phyloP scores from a whole-genome alignment of 179 eudicot genomes.

The Beta lomatogona region DNA sequence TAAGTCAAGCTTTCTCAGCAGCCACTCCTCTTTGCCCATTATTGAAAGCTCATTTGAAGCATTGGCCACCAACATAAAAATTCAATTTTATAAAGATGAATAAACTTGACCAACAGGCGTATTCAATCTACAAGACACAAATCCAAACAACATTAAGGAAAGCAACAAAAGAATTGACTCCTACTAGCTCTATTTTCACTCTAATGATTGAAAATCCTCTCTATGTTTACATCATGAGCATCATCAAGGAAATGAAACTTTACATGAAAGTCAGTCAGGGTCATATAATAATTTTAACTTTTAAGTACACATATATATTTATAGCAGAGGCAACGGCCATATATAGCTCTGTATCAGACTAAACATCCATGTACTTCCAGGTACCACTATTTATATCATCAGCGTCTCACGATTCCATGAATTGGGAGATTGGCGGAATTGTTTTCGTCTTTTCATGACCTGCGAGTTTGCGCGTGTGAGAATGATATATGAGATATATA shows the following conservation, averaged over 20 bases:
- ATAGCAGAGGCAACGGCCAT: constrained; percentile 12
- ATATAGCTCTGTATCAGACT: constrained; percentile 21
- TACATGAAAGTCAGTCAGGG: constrained; percentile 21
- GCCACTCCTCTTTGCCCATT: too few species aligned
- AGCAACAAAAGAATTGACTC: neutral
- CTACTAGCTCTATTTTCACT: neutral
- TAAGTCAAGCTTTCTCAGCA: too few species aligned
- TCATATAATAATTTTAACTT: neutral
- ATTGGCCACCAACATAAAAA: too few species aligned
- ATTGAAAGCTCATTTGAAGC: too few species aligned
- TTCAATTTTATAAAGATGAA: too few species aligned
- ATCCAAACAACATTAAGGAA: neutral
- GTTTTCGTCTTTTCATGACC: constrained; percentile 66
- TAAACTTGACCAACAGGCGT: too few species aligned
- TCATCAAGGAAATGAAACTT: constrained; percentile 22
- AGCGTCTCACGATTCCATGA: constrained; percentile 65
- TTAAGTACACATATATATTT: too few species aligned
- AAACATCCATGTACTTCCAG: constrained; percentile 9
- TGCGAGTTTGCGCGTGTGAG: constrained; percentile 29
- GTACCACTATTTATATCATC: neutral
- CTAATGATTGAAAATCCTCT: neutral
- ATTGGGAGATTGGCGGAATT: constrained; percentile 66
- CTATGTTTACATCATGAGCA: constrained; percentile 15
- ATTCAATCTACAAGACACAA: neutral
- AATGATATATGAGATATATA: neutral